Base-by-base conservation (phyloP, 306 rosid species). In the Sophora flavescens region DNA sequence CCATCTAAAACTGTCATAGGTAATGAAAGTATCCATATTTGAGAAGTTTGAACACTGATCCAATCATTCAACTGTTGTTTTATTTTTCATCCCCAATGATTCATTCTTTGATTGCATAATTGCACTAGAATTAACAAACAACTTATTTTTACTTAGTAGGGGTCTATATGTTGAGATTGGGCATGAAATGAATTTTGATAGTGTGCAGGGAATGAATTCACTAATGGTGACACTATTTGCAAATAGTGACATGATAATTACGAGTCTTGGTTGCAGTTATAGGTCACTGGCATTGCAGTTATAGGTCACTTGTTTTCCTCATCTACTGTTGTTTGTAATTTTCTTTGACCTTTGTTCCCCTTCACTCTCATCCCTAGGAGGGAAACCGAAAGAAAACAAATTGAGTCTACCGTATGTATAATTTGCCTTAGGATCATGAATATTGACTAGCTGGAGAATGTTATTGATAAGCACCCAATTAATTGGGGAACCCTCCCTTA, bases 231-330 rank as follows among this genome's bases (percentile, higher is more conserved):
- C 36, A 62, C 59, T 62, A 53, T 51, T 32, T 51, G 41, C 63
- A 52, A 35, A 53, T 53, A 53, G 57, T 62, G 63, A 28, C 68
- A 36, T 63, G 66, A 68, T 45, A 53, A 70, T 64, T 35, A 15
- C 15, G 75, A 70, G 75, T 76, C 69, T 70, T 76, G 58, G 22
- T 63, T 56, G 22, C 58, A 77, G 17, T 60, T 57, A 52, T 76
- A 70, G 50, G 61, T 69, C 69, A 53, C 50, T 54, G n/a, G 56
- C 82, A 48, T 41, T 74, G 69, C n/a, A n/a, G n/a, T n/a, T n/a
- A n/a, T n/a, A n/a, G n/a, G n/a, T n/a, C 41, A 18, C 44, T 53
- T 41, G 42, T 72, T 71, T 62, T 44, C 45, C 52, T 63, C 78
- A 5, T 56, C 11, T 44, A 45, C 68, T 66, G 15, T 64, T 14